These are phyloP conservation scores for Thalia dealbata DNA, from an alignment of 176 grass and related monocot species.

Conservation along the genomic window DNA sequence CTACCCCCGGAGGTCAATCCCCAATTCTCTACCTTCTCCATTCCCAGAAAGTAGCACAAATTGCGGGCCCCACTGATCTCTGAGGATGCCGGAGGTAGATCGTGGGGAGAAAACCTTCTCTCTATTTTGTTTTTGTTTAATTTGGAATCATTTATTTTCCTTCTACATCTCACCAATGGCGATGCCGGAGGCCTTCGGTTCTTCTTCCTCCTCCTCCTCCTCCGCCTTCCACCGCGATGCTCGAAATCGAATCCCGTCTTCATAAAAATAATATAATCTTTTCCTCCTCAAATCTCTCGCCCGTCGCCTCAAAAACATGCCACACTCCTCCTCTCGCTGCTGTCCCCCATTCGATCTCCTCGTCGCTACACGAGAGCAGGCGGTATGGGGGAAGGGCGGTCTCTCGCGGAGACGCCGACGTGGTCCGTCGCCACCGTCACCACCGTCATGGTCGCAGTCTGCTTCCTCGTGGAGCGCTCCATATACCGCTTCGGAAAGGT, in stretches of 20 bases:
- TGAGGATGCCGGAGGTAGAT: too few species aligned
- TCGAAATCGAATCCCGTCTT: background rate
- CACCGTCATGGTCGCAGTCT: slow-evolving; percentile 76
- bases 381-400: slow-evolving; percentile 37
- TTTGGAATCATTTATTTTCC: background rate
- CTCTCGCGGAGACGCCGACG: slow-evolving; percentile 94
- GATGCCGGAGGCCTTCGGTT: background rate
- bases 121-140: background rate
- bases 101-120: too few species aligned
- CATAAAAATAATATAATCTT: background rate
- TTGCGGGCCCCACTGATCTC: too few species aligned
- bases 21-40: too few species aligned
- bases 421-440: slow-evolving; percentile 97
- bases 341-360: background rate
- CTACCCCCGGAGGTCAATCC: too few species aligned
- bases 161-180: background rate
- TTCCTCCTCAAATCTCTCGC: background rate
- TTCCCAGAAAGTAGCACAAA: too few species aligned
- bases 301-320: background rate
- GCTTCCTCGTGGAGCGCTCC: slow-evolving; percentile 86
- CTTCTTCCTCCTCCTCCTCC: background rate
- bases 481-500: slow-evolving; percentile 71
- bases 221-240: background rate
- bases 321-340: background rate
- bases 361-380: background rate